A percentile compares a stretch with the other conserved stretches of the same genome.
phyloP scores from a whole-genome alignment of 2,329 filamentous ascomycete species.

The Calonectria pauciramosa region DNA sequence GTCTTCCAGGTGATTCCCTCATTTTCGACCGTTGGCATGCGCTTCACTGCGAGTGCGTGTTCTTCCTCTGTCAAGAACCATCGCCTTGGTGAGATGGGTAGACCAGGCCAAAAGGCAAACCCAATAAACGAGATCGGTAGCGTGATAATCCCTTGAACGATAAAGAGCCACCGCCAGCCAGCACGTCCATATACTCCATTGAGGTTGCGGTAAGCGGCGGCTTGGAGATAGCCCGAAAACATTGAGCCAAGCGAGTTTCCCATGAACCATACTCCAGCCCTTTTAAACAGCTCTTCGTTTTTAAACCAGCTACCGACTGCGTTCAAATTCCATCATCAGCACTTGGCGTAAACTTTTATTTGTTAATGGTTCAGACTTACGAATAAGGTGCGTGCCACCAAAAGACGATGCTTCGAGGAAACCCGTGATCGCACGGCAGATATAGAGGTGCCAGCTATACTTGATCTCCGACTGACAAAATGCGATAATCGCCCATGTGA shows the following conservation, averaged over 20 bases:
- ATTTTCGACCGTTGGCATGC: constrained; percentile 38
- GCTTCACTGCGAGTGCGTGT: constrained; percentile 38
- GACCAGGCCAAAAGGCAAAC: constrained; percentile 45
- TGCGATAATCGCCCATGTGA: constrained; percentile 44
- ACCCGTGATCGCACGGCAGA: constrained; percentile 41
- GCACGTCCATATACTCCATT: constrained; percentile 58
- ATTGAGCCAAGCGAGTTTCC: constrained; percentile 44
- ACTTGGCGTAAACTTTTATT: background rate
- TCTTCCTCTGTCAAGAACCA: constrained; percentile 44
- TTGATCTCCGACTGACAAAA: constrained; percentile 44
- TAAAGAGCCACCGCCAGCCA: constrained; percentile 58
- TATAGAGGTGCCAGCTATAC: constrained; percentile 44
- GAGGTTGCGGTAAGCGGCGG: constrained; percentile 54
- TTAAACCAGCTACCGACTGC: constrained; percentile 38
- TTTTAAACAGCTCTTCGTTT: constrained; percentile 57
- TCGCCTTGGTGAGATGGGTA: constrained; percentile 39
- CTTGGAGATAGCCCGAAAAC: constrained; percentile 47
- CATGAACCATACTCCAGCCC: constrained; percentile 63
- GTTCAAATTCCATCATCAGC: background rate
- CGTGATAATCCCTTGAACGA: constrained; percentile 52
- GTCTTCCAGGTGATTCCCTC: constrained; percentile 43
- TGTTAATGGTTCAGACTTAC: constrained; percentile 25
- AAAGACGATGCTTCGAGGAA: constrained; percentile 45
- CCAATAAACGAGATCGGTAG: constrained; percentile 46
- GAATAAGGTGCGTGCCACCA: constrained; percentile 47